A percentile compares a stretch with the other conserved stretches of the same genome.
Conservation (phyloP, 2,329 filamentous ascomycete species). For the Phyllosticta paracitricarpa region DNA sequence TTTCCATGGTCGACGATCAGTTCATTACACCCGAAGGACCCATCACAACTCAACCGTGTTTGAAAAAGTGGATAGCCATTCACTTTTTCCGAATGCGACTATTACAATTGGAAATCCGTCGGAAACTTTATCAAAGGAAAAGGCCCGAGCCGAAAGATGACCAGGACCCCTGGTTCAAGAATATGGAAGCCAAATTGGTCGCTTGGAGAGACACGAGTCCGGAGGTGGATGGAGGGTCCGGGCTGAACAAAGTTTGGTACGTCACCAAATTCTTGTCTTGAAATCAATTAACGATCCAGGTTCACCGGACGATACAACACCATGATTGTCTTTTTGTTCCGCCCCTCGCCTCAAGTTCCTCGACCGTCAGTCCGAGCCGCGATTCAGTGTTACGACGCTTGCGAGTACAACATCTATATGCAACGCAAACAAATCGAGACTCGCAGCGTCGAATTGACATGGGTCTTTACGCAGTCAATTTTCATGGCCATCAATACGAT, state of each 20-base stretch:
- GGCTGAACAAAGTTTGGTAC: slow-evolving; percentile 73
- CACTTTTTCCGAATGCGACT: slow-evolving; percentile 91
- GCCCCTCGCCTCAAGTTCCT: slow-evolving; percentile 86
- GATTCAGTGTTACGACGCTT: slow-evolving; percentile 70
- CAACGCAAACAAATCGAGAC: slow-evolving; percentile 70
- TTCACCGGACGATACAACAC: slow-evolving; percentile 66
- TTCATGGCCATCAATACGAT: slow-evolving; percentile 90
- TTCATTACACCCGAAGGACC: slow-evolving; percentile 74
- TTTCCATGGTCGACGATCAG: slow-evolving; percentile 69
- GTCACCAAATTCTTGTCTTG: slow-evolving; percentile 20
- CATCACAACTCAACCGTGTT: slow-evolving; percentile 56
- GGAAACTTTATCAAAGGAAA: slow-evolving; percentile 78
- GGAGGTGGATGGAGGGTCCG: slow-evolving; percentile 55
- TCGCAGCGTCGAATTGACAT: slow-evolving; percentile 73
- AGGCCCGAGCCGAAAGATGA: slow-evolving; percentile 66
- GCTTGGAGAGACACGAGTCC: slow-evolving; percentile 73
- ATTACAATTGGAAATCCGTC: slow-evolving; percentile 76
- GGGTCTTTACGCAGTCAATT: slow-evolving; percentile 81
- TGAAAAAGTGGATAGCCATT: slow-evolving; percentile 80
- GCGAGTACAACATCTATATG: slow-evolving; percentile 70
- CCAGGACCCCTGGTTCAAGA: slow-evolving; percentile 73
- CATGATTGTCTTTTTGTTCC: slow-evolving; percentile 78
- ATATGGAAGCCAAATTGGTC: slow-evolving; percentile 69
- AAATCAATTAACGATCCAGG: slow-evolving; percentile 26
- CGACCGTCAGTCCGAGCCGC: slow-evolving; percentile 74